A percentile compares a stretch with the other conserved stretches of the same genome.
Conservation (phyloP, 179 eudicot species). For the Heliamphora pulchella region DNA sequence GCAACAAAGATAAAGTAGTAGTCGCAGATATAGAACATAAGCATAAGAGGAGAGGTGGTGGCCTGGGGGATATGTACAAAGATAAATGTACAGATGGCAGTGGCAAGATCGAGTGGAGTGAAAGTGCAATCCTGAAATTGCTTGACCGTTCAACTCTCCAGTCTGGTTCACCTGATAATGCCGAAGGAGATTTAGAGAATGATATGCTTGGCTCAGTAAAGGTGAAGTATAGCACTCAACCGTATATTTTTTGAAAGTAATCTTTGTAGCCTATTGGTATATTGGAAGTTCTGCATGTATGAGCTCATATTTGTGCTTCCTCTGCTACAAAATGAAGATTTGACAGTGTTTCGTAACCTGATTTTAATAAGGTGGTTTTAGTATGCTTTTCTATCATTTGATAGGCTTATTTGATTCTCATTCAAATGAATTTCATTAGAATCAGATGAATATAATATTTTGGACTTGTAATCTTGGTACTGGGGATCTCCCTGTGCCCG, state of each 20-base stretch:
- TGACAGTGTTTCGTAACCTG: not conserved
- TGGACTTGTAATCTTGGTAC: not conserved
- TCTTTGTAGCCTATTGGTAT: not conserved
- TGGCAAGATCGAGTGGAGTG: constrained; percentile 80
- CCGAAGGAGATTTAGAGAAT: constrained; percentile 74
- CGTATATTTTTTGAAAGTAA: no score
- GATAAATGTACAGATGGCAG: constrained; percentile 89
- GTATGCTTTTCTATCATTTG: not conserved
- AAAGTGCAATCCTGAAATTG: constrained; percentile 76
- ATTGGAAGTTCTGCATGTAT: not conserved
- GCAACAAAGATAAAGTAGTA: constrained; percentile 55
- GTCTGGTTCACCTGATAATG: constrained; percentile 51
- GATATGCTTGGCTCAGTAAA: constrained; percentile 99
- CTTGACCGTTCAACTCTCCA: constrained; percentile 88
- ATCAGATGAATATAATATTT: not conserved
- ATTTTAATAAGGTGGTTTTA: not conserved
- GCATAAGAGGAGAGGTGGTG: constrained; percentile 69
- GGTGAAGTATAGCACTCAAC: constrained; percentile 37
- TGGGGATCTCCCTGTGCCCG: not conserved
- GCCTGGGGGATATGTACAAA: constrained; percentile 90
- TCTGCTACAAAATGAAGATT: not conserved
- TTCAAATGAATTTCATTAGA: not conserved
- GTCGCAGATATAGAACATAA: constrained; percentile 56
- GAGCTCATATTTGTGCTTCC: not conserved
- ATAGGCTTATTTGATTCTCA: not conserved